Percentiles rank a stretch among this genome's conserved stretches.
phyloP scores from a whole-genome alignment of 192 early-diverging fungal species.

The Coemansia interrupta region DNA sequence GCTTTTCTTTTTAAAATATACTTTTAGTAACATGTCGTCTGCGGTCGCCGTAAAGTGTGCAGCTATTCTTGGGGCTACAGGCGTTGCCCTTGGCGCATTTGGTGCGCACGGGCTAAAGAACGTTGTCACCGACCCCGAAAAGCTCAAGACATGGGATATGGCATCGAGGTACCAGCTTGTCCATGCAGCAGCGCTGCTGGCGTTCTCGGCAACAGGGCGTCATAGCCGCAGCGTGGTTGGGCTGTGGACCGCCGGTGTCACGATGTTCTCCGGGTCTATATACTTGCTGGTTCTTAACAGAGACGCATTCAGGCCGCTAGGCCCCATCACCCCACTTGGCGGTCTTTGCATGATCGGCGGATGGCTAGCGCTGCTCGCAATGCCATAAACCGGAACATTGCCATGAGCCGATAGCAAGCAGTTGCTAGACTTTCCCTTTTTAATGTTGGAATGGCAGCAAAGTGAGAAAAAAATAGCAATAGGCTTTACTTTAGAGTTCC shows the following conservation, averaged over 20 bases:
- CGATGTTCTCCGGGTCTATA: conserved; percentile 55
- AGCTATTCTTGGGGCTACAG: conserved; percentile 47
- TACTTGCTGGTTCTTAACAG: conserved; percentile 51
- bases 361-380: conserved; percentile 41
- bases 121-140: conserved; percentile 29
- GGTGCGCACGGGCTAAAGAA: conserved; percentile 55
- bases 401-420: background rate
- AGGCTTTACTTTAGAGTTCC: conserved; percentile 65
- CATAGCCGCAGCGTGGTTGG: conserved; percentile 23
- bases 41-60: conserved; percentile 31
- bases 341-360: conserved; percentile 43
- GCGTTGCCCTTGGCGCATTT: conserved; percentile 58
- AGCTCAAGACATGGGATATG: conserved; percentile 35
- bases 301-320: conserved; percentile 26
- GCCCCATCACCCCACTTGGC: conserved; percentile 45
- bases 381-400: conserved; percentile 7
- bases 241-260: conserved; percentile 50
- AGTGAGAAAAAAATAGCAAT: background rate
- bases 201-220: conserved; percentile 23
- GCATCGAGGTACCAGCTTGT: conserved; percentile 56
- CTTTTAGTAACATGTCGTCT: conserved; percentile 22
- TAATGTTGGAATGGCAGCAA: background rate
- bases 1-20: background rate
- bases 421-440: background rate
- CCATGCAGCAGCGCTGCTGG: conserved; percentile 53